Percentiles rank a stretch among this genome's conserved stretches.
Conservation (phyloP, 148 eudicot genomes). For the Limonium bicolor region DNA sequence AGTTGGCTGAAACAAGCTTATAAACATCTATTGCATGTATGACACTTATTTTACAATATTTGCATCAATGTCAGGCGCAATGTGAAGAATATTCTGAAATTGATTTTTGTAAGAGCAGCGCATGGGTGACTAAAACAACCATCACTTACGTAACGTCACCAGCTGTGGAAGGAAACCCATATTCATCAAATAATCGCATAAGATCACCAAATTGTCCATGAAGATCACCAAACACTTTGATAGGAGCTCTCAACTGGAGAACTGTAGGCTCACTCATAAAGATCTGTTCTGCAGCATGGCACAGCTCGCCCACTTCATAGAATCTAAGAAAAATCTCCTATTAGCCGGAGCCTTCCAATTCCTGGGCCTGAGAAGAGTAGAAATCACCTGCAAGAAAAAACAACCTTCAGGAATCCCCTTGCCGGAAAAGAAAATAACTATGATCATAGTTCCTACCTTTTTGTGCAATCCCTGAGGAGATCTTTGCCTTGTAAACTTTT, state of each 20-base stretch:
- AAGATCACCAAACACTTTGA: constrained; percentile 97
- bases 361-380: constrained; percentile 80
- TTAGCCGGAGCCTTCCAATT: constrained; percentile 84
- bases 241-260: constrained; percentile 91
- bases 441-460: constrained; percentile 39
- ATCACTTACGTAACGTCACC: constrained; percentile 88
- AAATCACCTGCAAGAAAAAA: constrained; percentile 51
- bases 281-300: constrained; percentile 93
- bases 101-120: no score
- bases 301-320: constrained; percentile 98
- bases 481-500: constrained; percentile 49
- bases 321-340: constrained; percentile 87
- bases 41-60: no score
- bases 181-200: constrained; percentile 96
- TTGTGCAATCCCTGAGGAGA: constrained; percentile 98
- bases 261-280: constrained; percentile 91
- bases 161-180: constrained; percentile 95
- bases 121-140: no score
- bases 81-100: no score
- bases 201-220: constrained; percentile 97
- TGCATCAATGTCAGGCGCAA: no score
- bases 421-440: not conserved
- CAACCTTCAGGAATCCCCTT: not conserved
- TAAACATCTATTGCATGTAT: no score
- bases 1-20: no score